A percentile compares a stretch with the other conserved stretches of the same genome.
Evolutionary conservation across 352 stramenopile species (phyloP).

Genomic region (Blastocystis sp.): DNA sequence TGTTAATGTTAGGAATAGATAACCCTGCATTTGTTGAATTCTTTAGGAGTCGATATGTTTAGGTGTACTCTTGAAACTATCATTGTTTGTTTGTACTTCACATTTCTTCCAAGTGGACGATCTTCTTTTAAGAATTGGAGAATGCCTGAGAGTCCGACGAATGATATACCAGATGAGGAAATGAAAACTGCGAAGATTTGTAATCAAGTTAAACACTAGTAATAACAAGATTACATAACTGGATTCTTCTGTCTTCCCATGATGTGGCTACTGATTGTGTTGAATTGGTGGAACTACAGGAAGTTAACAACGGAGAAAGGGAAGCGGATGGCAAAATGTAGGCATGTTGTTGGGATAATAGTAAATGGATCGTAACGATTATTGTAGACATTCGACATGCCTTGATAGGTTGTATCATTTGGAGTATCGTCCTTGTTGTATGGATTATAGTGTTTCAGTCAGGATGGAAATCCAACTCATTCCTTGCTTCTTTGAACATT

Average conservation of each 20-base stretch:
- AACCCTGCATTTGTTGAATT: too few species aligned
- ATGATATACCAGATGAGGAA: conserved; percentile 11
- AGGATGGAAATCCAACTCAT: conserved; percentile 1
- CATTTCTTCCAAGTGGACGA: too few species aligned
- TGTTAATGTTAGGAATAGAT: too few species aligned
- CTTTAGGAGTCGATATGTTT: too few species aligned
- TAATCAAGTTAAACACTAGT: neutral
- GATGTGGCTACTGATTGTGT: conserved; percentile 39
- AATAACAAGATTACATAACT: conserved; percentile 29
- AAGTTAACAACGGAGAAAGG: conserved; percentile 45
- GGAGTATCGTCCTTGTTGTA: neutral
- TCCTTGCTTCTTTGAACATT: conserved; percentile 29
- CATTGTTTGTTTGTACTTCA: neutral
- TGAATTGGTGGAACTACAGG: conserved; percentile 37
- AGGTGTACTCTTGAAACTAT: neutral
- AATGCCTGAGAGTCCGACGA: neutral
- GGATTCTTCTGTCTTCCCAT: conserved; percentile 48
- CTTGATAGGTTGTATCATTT: conserved; percentile 32
- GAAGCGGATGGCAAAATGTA: conserved; percentile 51
- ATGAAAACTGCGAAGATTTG: conserved; percentile 55
- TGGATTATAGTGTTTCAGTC: conserved; percentile 26
- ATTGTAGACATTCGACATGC: neutral
- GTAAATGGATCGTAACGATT: neutral
- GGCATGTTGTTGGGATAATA: neutral
- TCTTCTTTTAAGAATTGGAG: neutral